Base-by-base conservation (phyloP, 768 basidiomycete genomes). In the Lactifluus rugatus region DNA sequence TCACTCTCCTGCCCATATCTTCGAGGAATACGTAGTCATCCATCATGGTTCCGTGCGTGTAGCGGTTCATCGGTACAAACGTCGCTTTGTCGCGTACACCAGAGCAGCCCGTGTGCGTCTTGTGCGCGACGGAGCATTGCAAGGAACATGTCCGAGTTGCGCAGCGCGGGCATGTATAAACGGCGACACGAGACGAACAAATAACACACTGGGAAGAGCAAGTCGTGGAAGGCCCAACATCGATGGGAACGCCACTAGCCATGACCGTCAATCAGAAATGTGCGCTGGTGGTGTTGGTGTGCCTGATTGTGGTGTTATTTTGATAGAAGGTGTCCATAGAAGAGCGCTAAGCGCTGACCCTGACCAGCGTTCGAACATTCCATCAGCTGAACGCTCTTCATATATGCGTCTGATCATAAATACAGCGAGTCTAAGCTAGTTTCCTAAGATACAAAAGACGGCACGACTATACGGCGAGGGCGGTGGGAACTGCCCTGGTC, bases 21-120 rank as follows among this genome's bases (percentile, higher is more conserved):
- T 96, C 93, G 63, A 96, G 75, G 68, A 84, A 93, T 42, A 77
- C 76, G 69, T 93, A 96, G 71, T 96, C 93, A 64, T 85, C 80
- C 84, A 92, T 87, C 84, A 95, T 85, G 26, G 80, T 78, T 9
- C 90, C 89, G 81, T 88, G 91, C 5, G 81, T 80, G 66, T 92
- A 95, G 64, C 82, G 68, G 64, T 89, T 92, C 82, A 93, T 85
- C 13, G 87, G 81, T 16, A 93, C 81, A 67, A 84, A 90, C 2
- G 77, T 78, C 0, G 75, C 81, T 66, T 84, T 85, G 72, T 93
- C 78, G 54, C 90, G 84, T 59, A 81, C 74, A 11, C 90, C 91
- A 0, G 80, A 78, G 67, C 90, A 93, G 14, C 76, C 76, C 16
- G 74, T 76, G 16, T 69, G 60, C 11, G 73, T 63, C 69, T 92